Base-by-base conservation (phyloP, 192 early-diverging fungal genomes). In the Obelidium mucronatum region DNA sequence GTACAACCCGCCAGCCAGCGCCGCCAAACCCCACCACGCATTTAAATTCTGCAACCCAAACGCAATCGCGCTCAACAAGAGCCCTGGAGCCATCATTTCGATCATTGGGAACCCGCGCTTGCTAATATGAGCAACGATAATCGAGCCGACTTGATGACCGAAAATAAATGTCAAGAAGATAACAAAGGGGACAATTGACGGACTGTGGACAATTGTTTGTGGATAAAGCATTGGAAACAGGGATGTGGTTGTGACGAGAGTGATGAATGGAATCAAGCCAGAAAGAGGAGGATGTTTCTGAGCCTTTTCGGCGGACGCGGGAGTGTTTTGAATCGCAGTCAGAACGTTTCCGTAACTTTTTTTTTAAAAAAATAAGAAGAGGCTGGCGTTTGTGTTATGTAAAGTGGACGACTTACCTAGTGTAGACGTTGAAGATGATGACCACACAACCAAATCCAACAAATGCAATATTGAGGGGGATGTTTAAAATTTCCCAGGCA, bases 121-220 rank as follows among this genome's bases (percentile, higher is more conserved):
- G 26, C 89, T 87, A 37, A 95, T 91, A 72, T 96, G 95, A 36
- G 94, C 92, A 17, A 93, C 86, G 78, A 96, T 95, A 76, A 96
- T 94, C 42, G 88, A 83, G 28, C 93, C 92, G 55, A 95, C 93
- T 37, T 91, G 92, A 79, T 93, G 91, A 54, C 91, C 93, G 77
- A 93, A 93, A 31, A 92, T 87, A 64, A 93, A 89, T 40, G 92
- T 91, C 40, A 91, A 81, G 76, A 92, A 88, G 28, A 90, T 75
- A 44, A 89, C 78, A 77, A 91, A 94, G 19, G 88, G 81, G 1
- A 94, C 87, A 66, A 94, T 68, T 24, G 44, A n/a, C 11, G 30
- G 11, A 6, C 36, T 40, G 8, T 53, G 8, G 11, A 63, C 17
- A 8, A 52, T 19, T 17, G 36, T 36, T 26, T 8, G 11, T 26